phyloP scores from a whole-genome alignment of 176 grass and related monocot genomes.

The Puya raimondii region DNA sequence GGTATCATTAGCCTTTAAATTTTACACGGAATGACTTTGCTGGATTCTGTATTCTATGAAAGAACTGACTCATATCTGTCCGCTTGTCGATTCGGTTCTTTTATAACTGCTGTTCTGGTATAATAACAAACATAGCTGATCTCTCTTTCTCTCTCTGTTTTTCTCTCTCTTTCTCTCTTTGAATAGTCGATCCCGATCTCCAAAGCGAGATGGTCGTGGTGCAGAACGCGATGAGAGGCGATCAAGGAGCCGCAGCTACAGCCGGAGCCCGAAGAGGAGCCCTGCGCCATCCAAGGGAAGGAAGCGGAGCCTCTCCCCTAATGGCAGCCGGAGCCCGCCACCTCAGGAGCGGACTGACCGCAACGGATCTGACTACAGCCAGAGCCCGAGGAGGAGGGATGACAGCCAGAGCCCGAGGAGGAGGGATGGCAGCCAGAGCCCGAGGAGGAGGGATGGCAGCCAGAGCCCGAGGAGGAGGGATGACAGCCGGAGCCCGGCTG shows the following conservation, averaged over 20 bases:
- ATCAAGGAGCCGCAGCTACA: constrained; percentile 70
- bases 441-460: constrained; percentile 36
- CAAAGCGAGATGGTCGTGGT: constrained; percentile 35
- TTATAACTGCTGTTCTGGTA: neutral
- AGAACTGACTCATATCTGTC: constrained; percentile 24
- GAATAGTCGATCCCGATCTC: constrained; percentile 49
- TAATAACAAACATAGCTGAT: constrained; percentile 18
- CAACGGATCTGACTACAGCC: constrained; percentile 31
- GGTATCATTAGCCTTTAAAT: constrained; percentile 22
- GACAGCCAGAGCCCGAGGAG: constrained; percentile 51
- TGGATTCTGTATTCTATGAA: constrained; percentile 6
- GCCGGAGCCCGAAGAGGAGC: constrained; percentile 44
- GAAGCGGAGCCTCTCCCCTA: constrained; percentile 45
- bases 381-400: constrained; percentile 38
- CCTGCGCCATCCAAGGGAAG: constrained; percentile 43
- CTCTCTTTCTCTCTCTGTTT: neutral
- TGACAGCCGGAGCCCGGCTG: constrained; percentile 43
- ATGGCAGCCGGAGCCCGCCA: constrained; percentile 44
- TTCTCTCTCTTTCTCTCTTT: neutral
- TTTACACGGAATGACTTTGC: neutral
- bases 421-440: constrained; percentile 49
- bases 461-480: constrained; percentile 41
- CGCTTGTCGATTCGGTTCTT: constrained; percentile 23
- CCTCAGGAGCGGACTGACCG: neutral
- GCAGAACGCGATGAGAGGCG: constrained; percentile 39